Evolutionary conservation across 2,329 filamentous ascomycete genomes (phyloP), one percentile per base, ranked within the genome.

Genomic region (Colletotrichum orchidophilum): DNA sequence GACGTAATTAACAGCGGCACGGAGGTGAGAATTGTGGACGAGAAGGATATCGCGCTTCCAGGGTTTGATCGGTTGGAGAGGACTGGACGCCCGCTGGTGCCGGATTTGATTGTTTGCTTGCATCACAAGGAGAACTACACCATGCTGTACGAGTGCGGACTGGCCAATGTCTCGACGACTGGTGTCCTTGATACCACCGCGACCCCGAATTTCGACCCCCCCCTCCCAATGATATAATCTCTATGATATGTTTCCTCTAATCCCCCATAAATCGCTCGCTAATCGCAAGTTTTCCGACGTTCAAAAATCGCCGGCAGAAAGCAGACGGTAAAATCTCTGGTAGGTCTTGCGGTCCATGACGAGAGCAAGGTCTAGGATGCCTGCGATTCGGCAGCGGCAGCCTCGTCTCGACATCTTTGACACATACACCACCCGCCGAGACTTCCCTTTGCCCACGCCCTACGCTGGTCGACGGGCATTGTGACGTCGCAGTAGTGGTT

Each of bases 401-500:
- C 89, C 80, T 98, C 96, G 78, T 88, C 91, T 27, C 91, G 83
- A 81, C 96, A 99, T 74, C 96, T 88, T 71, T 88, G 84, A 82
- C 96, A 99, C 87, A 94, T 91, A 83, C 96, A 99, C 81, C 90
- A 91, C 0, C 96, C 96, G 0, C 96, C 96, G 63, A 99, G 84
- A 70, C 94, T 95, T 5, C 96, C 96, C 57, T 87, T 85, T 5
- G 95, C 94, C 95, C 96, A 98, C 77, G 97, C 95, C 73, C 96
- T 89, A 68, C 96, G 88, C 78, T 96, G 89, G 75, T 91, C 88
- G 2, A 98, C 95, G 0, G 89, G 87, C 70, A 98, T 80, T 24
- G 89, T 86, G 63, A 97, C 87, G 82, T 98, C 96, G 80, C 95
- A 98, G 80, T 99, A 99, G 82, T 98, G 96, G 79, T 95, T 97